Evolutionary conservation across 495 filamentous ascomycete species (phyloP).

Genomic region (Neurospora sp.): DNA sequence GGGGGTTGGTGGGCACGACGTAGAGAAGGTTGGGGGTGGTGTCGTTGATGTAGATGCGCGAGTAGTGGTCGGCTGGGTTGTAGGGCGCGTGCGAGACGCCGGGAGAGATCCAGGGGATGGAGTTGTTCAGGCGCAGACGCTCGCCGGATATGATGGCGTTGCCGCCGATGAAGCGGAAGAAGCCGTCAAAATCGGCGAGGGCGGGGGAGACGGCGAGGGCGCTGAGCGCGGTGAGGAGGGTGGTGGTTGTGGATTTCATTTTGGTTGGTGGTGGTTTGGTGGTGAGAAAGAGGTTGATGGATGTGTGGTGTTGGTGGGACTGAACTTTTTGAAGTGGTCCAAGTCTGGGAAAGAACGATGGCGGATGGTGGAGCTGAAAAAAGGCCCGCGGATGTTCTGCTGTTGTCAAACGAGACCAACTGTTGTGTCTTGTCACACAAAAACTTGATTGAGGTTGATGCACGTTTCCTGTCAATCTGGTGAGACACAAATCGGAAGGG

Average conservation of each 20-base stretch:
- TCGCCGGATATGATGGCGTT: conserved; percentile 6
- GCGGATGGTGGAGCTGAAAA: not conserved
- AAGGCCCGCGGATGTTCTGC: not conserved
- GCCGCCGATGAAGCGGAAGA: conserved; percentile 11
- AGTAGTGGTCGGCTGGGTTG: conserved; percentile 13
- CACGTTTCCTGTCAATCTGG: not conserved
- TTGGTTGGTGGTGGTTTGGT: not conserved
- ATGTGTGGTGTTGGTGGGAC: not conserved
- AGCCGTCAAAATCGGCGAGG: conserved; percentile 6
- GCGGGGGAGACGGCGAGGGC: not conserved
- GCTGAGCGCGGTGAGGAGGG: conserved; percentile 2
- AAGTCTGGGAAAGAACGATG: not conserved
- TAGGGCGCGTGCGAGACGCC: conserved; percentile 9
- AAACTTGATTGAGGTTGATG: not conserved
- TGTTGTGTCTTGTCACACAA: not conserved
- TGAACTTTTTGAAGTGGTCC: not conserved
- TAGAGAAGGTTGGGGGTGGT: not conserved
- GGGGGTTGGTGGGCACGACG: conserved; percentile 15
- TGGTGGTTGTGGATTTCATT: conserved; percentile 5
- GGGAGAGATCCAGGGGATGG: conserved; percentile 3
- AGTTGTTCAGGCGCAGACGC: conserved; percentile 14
- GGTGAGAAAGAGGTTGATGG: not conserved
- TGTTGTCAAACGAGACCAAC: not conserved
- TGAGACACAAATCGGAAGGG: not conserved
- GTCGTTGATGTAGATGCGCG: conserved; percentile 5